Evolutionary conservation across 148 eudicot species (phyloP), one percentile per base, ranked within the genome.

Genomic region (Camellia japonica): DNA sequence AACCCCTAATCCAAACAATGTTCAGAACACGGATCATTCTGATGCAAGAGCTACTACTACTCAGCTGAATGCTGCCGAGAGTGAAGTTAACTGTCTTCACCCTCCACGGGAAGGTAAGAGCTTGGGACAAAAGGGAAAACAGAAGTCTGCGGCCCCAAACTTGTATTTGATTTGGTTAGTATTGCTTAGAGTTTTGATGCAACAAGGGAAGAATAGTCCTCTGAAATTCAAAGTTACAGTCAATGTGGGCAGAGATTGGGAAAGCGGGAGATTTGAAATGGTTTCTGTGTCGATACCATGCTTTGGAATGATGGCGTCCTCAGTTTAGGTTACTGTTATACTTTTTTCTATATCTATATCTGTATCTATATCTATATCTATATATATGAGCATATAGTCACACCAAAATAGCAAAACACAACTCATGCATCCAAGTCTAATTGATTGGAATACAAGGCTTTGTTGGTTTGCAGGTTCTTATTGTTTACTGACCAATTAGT

Each of bases 231-330:
- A 86, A 83, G 91, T 85, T 30, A 68, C 19, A 16, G 89, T 94
- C 49, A 82, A 86, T 59, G 82, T 90, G 74, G 79, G 72, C 74
- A 80, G 81, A 84, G 87, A 88, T 66, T 43, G 81, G 74, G 97
- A 91, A 82, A 83, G 81, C 73, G 98, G 98, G 77, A 89, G 91
- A 87, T 90, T 84, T 78, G 93, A 93, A 74, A 87, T 93, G 92
- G 66, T 85, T 38, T 79, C 85, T 16, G 72, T 91, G 74, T 79
- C 88, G 2, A 79, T 91, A 84, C 92, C 97, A 19, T 85, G 68
- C 73, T 74, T 71, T 19, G 16, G 76, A 68, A 77, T 75, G 51
- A 7, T 74, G 11, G n/a, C 38, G 59, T 66, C 23, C 64, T 19
- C 56, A 8, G 51, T 72, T 12, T 71, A 79, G 65, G 38, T 41